Evolutionary conservation across 345 rosid genomes (phyloP).

Genomic region (Raphanus sativus): DNA sequence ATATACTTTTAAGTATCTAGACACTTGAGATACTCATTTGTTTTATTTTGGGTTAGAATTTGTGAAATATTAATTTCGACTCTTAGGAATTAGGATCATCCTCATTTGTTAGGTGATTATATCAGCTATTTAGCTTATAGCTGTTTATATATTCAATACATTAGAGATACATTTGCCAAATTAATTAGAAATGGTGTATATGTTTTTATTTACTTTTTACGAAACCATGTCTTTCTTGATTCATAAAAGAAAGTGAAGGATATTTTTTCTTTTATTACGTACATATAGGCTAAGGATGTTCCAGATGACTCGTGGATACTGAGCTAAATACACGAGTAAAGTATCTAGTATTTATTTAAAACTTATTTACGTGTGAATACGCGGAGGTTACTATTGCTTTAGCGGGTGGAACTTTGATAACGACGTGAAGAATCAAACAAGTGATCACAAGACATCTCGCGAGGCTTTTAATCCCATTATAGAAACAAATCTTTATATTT

Average conservation of each 20-base stretch:
- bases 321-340: neutral
- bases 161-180: neutral
- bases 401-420: slow-evolving; percentile 20
- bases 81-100: neutral
- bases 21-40: too few relatives aligned
- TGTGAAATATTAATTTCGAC: too few relatives aligned
- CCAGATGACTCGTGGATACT: neutral
- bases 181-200: neutral
- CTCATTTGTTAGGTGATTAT: neutral
- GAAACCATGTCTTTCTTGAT: slow-evolving; percentile 12
- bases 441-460: slow-evolving; percentile 7
- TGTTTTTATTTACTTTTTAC: neutral
- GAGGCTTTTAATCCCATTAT: neutral
- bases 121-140: slow-evolving; percentile 19
- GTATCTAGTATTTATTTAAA: neutral
- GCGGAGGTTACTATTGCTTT: slow-evolving; percentile 29
- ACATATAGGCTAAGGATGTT: neutral
- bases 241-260: neutral
- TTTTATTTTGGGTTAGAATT: too few relatives aligned
- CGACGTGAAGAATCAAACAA: slow-evolving; percentile 24
- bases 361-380: slow-evolving; percentile 15
- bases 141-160: slow-evolving; percentile 21
- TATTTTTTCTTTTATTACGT: neutral
- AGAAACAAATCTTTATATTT: too few relatives aligned
- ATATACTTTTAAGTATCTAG: too few relatives aligned